phyloP scores from a whole-genome alignment of 2,329 filamentous ascomycete genomes.

The Fusarium ambrosium region DNA sequence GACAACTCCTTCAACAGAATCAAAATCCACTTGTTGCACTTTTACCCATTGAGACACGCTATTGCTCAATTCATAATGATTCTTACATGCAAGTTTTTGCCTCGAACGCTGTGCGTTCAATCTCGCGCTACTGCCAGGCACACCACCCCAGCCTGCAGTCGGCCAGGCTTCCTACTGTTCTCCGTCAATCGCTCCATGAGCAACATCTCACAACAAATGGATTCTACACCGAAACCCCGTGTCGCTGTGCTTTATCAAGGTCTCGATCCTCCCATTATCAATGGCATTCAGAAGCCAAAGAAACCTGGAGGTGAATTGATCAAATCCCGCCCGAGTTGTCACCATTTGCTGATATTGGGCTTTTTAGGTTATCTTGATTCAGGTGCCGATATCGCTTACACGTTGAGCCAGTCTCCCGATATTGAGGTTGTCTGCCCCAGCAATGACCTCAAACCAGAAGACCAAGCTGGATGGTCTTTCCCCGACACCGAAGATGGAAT shows the following conservation, averaged over 20 bases:
- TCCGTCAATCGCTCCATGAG: neutral
- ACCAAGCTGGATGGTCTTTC: slow-evolving; percentile 33
- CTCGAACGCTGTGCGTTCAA: neutral
- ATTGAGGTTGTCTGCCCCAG: slow-evolving; percentile 27
- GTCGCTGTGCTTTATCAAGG: slow-evolving; percentile 63
- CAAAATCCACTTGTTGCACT: neutral
- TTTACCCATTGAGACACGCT: neutral
- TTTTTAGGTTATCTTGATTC: slow-evolving; percentile 39
- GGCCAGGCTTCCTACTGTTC: neutral
- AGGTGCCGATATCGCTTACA: slow-evolving; percentile 38
- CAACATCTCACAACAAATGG: neutral
- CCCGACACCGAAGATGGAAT: slow-evolving; percentile 37
- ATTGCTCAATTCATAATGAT: neutral
- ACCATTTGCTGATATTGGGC: neutral
- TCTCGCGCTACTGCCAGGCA: neutral
- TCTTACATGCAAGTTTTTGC: neutral
- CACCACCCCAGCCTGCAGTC: neutral
- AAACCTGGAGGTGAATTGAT: slow-evolving; percentile 56
- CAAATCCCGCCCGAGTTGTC: neutral
- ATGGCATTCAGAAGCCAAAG: slow-evolving; percentile 62
- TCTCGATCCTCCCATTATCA: slow-evolving; percentile 60
- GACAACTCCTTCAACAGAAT: neutral
- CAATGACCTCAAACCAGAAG: slow-evolving; percentile 13
- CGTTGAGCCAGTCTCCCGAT: slow-evolving; percentile 24
- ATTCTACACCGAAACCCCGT: slow-evolving; percentile 11